phyloP scores from a whole-genome alignment of 2,329 filamentous ascomycete species.

The Boeremia exigua region DNA sequence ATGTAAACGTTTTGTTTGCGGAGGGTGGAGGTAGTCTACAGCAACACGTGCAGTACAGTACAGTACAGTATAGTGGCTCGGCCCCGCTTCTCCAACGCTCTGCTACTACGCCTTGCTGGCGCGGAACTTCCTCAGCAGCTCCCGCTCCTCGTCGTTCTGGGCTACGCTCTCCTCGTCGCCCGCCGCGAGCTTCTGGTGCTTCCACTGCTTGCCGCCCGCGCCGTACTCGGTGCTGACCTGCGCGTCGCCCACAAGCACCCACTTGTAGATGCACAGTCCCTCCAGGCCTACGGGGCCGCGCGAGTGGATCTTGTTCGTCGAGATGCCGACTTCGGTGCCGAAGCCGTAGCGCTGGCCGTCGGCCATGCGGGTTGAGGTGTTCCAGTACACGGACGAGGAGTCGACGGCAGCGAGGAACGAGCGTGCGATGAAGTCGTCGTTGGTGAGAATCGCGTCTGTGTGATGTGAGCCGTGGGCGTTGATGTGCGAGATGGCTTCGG shows the following conservation, averaged over 20 bases:
- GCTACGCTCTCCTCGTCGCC: conserved; percentile 38
- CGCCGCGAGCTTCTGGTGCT: conserved; percentile 59
- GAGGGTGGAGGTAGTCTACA: not conserved
- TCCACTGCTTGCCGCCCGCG: conserved; percentile 60
- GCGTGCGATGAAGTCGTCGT: conserved; percentile 70
- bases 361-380: conserved; percentile 90
- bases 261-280: conserved; percentile 97
- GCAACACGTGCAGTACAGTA: not conserved
- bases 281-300: conserved; percentile 92
- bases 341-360: conserved; percentile 98
- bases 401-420: conserved; percentile 85
- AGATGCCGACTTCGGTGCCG: conserved; percentile 97
- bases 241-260: conserved; percentile 82
- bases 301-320: conserved; percentile 97
- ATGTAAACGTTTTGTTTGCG: not conserved
- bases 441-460: conserved; percentile 88
- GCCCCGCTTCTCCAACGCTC: no score
- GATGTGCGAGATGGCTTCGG: conserved; percentile 84
- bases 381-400: conserved; percentile 95
- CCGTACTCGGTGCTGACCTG: conserved; percentile 81
- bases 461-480: conserved; percentile 92
- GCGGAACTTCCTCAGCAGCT: conserved; percentile 42
- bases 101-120: conserved; percentile 18
- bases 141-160: conserved; percentile 41
- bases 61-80: not conserved